These are phyloP conservation scores for Platanthera zijinensis DNA, from an alignment of 106 monocot genomes.

Conservation along the genomic window DNA sequence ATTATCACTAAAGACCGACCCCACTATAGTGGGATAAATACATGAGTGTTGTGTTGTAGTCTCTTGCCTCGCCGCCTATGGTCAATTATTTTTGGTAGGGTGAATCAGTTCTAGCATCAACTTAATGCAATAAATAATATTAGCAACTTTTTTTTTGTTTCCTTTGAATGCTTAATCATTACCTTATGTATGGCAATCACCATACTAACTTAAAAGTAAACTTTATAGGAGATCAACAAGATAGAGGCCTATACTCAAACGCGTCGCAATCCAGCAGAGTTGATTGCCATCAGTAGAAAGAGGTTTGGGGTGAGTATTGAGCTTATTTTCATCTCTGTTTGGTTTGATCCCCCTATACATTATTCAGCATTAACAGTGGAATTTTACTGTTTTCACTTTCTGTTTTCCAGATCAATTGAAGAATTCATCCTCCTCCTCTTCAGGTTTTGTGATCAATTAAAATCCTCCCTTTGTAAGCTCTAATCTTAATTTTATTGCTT, in stretches of 20 bases:
- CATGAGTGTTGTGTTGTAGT: too few relatives aligned
- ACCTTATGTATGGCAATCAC: neutral
- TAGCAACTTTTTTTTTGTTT: too few relatives aligned
- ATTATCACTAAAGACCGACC: too few relatives aligned
- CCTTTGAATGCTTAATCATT: neutral
- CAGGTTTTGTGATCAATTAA: neutral
- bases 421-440: neutral
- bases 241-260: conserved; percentile 51
- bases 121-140: too few relatives aligned
- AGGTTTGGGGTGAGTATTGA: conserved; percentile 29
- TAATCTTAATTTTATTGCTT: neutral
- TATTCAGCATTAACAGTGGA: neutral
- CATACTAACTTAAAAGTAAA: neutral
- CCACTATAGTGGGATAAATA: too few relatives aligned
- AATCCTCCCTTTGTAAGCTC: neutral
- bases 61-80: too few relatives aligned
- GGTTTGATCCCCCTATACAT: neutral
- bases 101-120: too few relatives aligned
- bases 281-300: conserved; percentile 32
- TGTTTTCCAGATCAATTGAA: neutral
- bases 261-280: conserved; percentile 24
- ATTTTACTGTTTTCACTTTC: neutral
- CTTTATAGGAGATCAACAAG: conserved; percentile 48
- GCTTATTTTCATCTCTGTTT: neutral
- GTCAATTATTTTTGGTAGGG: too few relatives aligned